Evolutionary conservation across 768 basidiomycete genomes (phyloP).

Genomic region (Calocera cornea): DNA sequence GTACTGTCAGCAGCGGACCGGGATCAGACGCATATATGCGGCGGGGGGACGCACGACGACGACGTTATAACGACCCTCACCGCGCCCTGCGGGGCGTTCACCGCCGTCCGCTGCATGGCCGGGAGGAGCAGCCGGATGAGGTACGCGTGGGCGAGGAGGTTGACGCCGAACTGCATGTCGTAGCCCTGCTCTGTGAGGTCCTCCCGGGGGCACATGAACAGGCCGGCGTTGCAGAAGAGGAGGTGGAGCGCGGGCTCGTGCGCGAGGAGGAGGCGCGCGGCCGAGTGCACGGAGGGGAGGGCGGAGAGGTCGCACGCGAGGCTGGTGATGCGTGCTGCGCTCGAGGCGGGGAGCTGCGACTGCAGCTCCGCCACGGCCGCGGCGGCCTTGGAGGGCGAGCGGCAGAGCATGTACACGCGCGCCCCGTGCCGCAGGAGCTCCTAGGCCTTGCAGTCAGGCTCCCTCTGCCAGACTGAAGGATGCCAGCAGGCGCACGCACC

Average conservation of each 20-base stretch:
- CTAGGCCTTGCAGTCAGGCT: constrained; percentile 1
- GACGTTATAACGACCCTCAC: background rate
- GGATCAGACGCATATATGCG: background rate
- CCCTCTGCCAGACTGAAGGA: too few species aligned
- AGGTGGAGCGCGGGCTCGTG: constrained; percentile 9
- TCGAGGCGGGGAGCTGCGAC: constrained; percentile 6
- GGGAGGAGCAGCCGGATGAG: constrained; percentile 16
- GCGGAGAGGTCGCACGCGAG: constrained; percentile 3
- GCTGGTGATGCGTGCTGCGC: too few species aligned
- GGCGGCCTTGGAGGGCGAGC: background rate
- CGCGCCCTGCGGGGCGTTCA: background rate
- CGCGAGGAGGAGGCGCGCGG: constrained; percentile 9
- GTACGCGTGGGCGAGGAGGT: background rate
- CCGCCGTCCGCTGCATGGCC: background rate
- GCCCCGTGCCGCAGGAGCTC: constrained; percentile 9
- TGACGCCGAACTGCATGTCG: background rate
- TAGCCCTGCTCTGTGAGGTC: background rate
- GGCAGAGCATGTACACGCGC: constrained; percentile 10
- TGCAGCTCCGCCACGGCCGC: constrained; percentile 9
- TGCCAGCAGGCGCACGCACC: too few species aligned
- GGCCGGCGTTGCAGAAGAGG: constrained; percentile 8
- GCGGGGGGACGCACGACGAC: background rate
- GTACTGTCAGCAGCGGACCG: background rate
- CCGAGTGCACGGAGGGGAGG: constrained; percentile 9
- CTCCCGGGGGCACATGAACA: background rate